A percentile compares a stretch with the other conserved stretches of the same genome.
Conservation (phyloP, 495 filamentous ascomycete species). For the Hypoxylon fuscum region DNA sequence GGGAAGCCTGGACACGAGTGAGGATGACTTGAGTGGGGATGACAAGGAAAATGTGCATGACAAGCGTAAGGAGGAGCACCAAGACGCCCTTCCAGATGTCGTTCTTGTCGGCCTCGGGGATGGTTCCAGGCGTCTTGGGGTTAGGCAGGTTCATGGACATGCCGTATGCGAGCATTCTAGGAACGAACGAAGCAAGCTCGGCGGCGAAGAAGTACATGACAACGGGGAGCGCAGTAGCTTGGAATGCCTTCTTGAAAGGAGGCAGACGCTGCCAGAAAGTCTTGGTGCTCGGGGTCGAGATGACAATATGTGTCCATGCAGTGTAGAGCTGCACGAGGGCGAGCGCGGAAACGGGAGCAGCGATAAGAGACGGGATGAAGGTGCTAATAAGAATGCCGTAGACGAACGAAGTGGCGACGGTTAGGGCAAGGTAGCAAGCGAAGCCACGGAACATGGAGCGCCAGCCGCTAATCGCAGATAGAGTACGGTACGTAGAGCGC, state of each 20-base stretch:
- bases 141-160: conserved; percentile 43
- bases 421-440: conserved; percentile 36
- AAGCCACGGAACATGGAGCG: conserved; percentile 53
- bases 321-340: conserved; percentile 50
- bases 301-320: conserved; percentile 57
- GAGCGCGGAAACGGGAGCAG: conserved; percentile 45
- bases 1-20: conserved; percentile 60
- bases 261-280: conserved; percentile 57
- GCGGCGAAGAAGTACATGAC: conserved; percentile 46
- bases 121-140: conserved; percentile 25
- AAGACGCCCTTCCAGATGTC: conserved; percentile 47
- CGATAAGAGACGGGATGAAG: conserved; percentile 45
- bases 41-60: conserved; percentile 45
- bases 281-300: conserved; percentile 49
- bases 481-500: conserved; percentile 51
- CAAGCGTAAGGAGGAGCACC: conserved; percentile 39
- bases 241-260: conserved; percentile 52
- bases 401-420: conserved; percentile 26
- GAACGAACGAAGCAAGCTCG: conserved; percentile 37
- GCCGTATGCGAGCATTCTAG: conserved; percentile 37
- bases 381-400: conserved; percentile 28
- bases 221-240: conserved; percentile 53
- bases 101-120: conserved; percentile 31
- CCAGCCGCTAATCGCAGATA: conserved; percentile 50
- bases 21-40: conserved; percentile 55